Base-by-base conservation (phyloP, 2,329 filamentous ascomycete genomes). In the Cordyceps militaris region DNA sequence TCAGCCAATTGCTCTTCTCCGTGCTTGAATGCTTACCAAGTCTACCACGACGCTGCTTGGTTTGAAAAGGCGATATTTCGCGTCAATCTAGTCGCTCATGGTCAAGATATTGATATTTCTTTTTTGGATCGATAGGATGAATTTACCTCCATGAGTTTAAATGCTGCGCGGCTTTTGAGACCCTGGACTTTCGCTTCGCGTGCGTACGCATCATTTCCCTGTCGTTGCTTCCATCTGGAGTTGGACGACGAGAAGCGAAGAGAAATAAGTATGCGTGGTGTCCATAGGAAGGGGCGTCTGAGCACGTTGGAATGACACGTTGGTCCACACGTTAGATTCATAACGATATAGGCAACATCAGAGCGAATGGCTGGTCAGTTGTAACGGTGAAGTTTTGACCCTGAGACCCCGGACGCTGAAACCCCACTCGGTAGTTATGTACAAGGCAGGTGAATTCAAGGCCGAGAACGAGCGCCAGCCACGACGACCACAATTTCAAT, bases 91-190 rank as follows among this genome's bases (percentile, higher is more conserved):
- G 5, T 13, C 16, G 11, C 3, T 24, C 30, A 60, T 24, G 5
- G 34, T 63, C 32, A 59, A 19, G 11, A 19, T 48, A 44, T 6
- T 28, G 19, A 14, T 14, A 4, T 13, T 38, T 16, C 11, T 14
- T 43, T 43, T 19, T 16, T 5, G 21, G 21, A 43, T 8, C 6
- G 13, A 30, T 13, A 16, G n/a, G 16, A 30, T 40, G 10, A 30
- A 11, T 66, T 32, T 68, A 91, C 91, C 78, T 97, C 89, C 19
- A 97, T 73, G 10, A 99, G 77, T 72, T 99, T 99, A 72, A 94
- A 97, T 0, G 92, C 94, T 26, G 94, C 94, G 61, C 94, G 84
- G 66, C 91, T 95, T 73, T 93, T 97, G 59, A 97, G 75, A 0
- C 87, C 87, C 63, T 88, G 81, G 2, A 95, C 84, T 66, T 85